Evolutionary conservation across 2,329 filamentous ascomycete genomes (phyloP), one percentile per base, ranked within the genome.

Genomic region (Colletotrichum simmondsii): DNA sequence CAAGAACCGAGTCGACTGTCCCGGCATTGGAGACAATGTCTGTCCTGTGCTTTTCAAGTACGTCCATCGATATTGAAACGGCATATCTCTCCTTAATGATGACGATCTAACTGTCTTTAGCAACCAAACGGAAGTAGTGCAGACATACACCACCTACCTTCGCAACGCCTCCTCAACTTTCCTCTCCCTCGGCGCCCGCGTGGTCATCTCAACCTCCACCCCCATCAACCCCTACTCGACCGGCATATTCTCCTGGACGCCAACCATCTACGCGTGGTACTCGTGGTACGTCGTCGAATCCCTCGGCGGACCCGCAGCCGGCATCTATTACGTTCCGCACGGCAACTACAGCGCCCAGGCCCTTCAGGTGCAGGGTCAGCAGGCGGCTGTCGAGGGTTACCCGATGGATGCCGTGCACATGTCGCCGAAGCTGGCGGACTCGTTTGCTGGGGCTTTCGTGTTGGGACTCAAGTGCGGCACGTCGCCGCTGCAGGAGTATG

Each of bases 331-430:
- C 77, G 87, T 92, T 10, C 87, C 91, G 35, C 90, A 92, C 76
- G 87, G 88, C 16, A 82, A 84, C 49, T 91, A 91, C 75, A 86
- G 86, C 10, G 89, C 87, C 4, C 84, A 87, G 73, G 86, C 85
- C 42, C 90, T 87, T 77, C 77, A 86, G 78, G 81, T 82, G 14
- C 76, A 91, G 52, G 89, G 90, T 0, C 81, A 80, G 54, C 74
- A 81, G 1, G 84, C 82, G 2, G 89, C 90, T n/a, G 86, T 90
- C 77, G 81, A 82, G 0, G 84, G 87, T 71, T 93, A 87, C 72
- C 88, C 90, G 0, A 84, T 85, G 30, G 90, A 92, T 75, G 90
- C 92, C 79, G 92, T 90, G 0, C 91, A 92, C 78, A 92, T 90
- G 5, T 88, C 85, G 65, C 82, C 88, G 0, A 81, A 80, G 26